phyloP scores from a whole-genome alignment of 148 eudicot genomes.

The Heliosperma pusillum region DNA sequence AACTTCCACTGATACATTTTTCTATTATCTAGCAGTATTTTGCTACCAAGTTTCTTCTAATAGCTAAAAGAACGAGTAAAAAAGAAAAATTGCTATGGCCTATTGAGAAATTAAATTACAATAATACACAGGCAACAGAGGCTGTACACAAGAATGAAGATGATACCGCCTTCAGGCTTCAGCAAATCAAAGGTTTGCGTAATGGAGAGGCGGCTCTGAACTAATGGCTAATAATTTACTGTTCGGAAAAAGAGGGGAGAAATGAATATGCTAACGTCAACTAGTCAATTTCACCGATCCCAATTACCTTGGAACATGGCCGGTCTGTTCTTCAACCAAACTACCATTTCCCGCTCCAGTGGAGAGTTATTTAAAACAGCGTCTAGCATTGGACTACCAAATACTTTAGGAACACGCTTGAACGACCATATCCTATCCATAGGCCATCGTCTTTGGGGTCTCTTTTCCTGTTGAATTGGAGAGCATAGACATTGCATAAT shows the following conservation, averaged over 20 bases:
- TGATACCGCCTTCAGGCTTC: conserved; percentile 26
- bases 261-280: conserved; percentile 29
- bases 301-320: conserved; percentile 71
- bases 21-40: conserved; percentile 1
- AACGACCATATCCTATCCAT: conserved; percentile 84
- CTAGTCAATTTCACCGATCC: conserved; percentile 52
- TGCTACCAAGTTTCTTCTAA: neutral
- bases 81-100: conserved; percentile 21
- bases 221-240: conserved; percentile 28
- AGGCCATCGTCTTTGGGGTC: conserved; percentile 91
- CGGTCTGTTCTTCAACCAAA: conserved; percentile 91
- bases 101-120: conserved; percentile 48
- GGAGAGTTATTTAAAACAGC: conserved; percentile 53
- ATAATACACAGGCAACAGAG: conserved; percentile 32
- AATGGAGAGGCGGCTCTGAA: conserved; percentile 23
- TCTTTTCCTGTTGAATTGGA: conserved; percentile 61
- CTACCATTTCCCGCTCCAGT: conserved; percentile 71
- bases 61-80: neutral
- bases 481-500: neutral
- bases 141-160: conserved; percentile 84
- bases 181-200: neutral
- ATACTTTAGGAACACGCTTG: conserved; percentile 44
- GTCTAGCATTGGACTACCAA: conserved; percentile 97
- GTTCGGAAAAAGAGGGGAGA: conserved; percentile 12
- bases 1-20: neutral